Evolutionary conservation across 202 grass and related monocot species (phyloP).

Genomic region (Panicum hallii): DNA sequence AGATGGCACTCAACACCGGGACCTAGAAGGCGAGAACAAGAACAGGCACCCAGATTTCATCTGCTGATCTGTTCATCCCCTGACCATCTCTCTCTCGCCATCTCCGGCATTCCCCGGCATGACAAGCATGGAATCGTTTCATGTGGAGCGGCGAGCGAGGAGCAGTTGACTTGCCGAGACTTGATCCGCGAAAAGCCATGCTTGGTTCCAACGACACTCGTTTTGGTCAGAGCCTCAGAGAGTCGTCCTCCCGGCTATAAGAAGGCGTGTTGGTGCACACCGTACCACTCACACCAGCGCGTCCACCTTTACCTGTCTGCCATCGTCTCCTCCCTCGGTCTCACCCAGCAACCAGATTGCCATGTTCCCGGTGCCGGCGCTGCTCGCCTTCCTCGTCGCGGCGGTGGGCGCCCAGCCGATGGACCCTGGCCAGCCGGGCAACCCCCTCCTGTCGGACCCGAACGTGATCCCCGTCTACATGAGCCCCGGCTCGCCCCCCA

Average conservation of each 20-base stretch:
- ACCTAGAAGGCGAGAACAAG: constrained; percentile 9
- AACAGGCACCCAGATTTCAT: constrained; percentile 1
- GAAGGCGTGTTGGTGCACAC: background rate
- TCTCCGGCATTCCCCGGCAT: constrained; percentile 30
- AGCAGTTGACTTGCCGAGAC: constrained; percentile 50
- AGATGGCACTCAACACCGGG: background rate
- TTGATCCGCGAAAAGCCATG: constrained; percentile 49
- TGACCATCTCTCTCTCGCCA: background rate
- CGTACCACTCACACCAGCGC: background rate
- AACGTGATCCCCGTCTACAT: constrained; percentile 44
- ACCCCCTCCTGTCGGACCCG: constrained; percentile 18
- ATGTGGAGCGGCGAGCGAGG: constrained; percentile 38
- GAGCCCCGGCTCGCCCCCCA: constrained; percentile 16
- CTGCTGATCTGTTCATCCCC: background rate
- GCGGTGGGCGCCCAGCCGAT: constrained; percentile 20
- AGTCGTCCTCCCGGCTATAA: background rate
- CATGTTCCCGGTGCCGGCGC: constrained; percentile 22
- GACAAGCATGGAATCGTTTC: constrained; percentile 58
- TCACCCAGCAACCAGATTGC: background rate
- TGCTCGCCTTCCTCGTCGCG: constrained; percentile 35
- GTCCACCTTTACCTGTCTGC: constrained; percentile 4
- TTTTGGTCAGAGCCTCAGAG: constrained; percentile 16
- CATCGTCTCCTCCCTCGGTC: background rate
- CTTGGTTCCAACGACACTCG: constrained; percentile 56
- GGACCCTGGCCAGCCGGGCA: background rate